Evolutionary conservation across 2,329 filamentous ascomycete genomes (phyloP), one percentile per base, ranked within the genome.

Genomic region (Fusarium robinianum): DNA sequence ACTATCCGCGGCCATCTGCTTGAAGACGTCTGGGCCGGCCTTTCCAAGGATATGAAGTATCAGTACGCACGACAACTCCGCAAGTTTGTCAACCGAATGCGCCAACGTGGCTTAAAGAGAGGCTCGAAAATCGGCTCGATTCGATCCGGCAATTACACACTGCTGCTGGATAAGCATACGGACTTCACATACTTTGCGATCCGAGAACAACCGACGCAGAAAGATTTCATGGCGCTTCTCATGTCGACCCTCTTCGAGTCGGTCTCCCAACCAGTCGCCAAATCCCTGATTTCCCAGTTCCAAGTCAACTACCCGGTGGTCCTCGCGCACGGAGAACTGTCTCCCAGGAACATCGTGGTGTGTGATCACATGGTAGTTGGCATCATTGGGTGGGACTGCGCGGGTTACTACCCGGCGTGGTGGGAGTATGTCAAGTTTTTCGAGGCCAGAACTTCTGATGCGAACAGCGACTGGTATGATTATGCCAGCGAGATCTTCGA

Each of bases 401-500:
- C 63, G 5, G 65, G 65, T 12, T 58, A 54, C 47, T 67, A 66
- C 46, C 65, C 65, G 1, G 51, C 51, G 11, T 67, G 65, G 65
- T 67, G 65, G 65, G 64, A 67, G 6, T 67, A 66, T 31, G 63
- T 53, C 41, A 65, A 65, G 29, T 67, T 67, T 39, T 67, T 67
- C 24, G 65, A 67, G 36, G 55, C 63, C 6, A 51, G 49, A 12
- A 65, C 63, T 22, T n/a, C 40, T 2, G 27, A 47, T 7, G 38
- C 46, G 17, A 67, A 65, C 30, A 38, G 48, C 8, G 64, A 67
- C 40, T 67, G 63, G 65, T 67, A 65, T 15, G 51, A 60, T 3
- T 66, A 65, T 35, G 62, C 60, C 10, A 17, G 35, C n/a, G 51
- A 60, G 2, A 64, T 67, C 9, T 67, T 67, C 23, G 33, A 22